Percentiles rank a stretch among this genome's conserved stretches.
Conservation (phyloP, 2,329 filamentous ascomycete genomes). For the Clonostachys byssicola region DNA sequence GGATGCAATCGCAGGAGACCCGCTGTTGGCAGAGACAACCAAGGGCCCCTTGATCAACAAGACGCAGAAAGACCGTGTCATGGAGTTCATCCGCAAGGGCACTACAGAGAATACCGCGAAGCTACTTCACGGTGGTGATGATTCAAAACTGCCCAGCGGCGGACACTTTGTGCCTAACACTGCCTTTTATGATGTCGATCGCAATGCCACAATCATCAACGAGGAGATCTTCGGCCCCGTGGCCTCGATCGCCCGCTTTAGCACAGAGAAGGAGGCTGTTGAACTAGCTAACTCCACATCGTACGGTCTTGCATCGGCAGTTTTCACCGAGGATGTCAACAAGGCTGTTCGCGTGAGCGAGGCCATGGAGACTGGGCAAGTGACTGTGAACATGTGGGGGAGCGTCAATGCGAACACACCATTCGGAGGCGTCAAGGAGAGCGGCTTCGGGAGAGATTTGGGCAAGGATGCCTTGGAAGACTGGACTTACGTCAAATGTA, state of each 20-base stretch:
- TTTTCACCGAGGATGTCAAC: constrained; percentile 51
- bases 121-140: too few relatives aligned
- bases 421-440: not conserved
- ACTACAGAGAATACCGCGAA: constrained; percentile 11
- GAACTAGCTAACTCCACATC: constrained; percentile 64
- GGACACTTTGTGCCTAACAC: too few relatives aligned
- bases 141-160: too few relatives aligned
- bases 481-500: not conserved
- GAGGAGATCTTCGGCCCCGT: constrained; percentile 79
- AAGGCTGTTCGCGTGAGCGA: constrained; percentile 36
- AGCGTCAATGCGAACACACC: too few relatives aligned
- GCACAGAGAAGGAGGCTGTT: constrained; percentile 69
- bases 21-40: too few relatives aligned
- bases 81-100: constrained; percentile 7
- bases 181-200: too few relatives aligned
- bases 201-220: constrained; percentile 32
- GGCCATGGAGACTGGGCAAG: constrained; percentile 60
- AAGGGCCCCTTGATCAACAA: too few relatives aligned
- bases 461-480: not conserved
- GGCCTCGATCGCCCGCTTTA: constrained; percentile 66
- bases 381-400: constrained; percentile 46
- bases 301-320: constrained; percentile 73
- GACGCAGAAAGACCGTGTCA: not conserved
- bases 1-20: too few relatives aligned
- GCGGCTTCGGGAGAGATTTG: not conserved